A percentile compares a stretch with the other conserved stretches of the same genome.
Evolutionary conservation across 257 asterid species (phyloP).

Genomic region (Solanum sitiens): DNA sequence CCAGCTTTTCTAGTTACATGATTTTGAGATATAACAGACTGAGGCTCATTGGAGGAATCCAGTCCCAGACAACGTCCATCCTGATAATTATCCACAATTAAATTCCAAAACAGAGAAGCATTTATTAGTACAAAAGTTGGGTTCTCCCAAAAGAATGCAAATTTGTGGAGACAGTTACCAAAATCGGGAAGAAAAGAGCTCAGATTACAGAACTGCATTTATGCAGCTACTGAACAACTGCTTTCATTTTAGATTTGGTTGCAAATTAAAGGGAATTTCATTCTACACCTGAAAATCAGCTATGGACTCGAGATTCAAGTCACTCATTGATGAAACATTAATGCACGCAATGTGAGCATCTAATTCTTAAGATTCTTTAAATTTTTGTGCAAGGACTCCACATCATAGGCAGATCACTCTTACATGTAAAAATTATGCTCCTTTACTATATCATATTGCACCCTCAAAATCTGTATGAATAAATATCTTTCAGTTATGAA

Average conservation of each 20-base stretch:
- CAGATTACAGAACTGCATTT: neutral
- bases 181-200: neutral
- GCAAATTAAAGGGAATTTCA: neutral
- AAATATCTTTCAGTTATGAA: neutral
- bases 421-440: neutral
- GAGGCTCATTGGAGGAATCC: slow-evolving; percentile 53
- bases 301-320: neutral
- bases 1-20: slow-evolving; percentile 82
- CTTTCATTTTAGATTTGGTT: neutral
- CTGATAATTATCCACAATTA: slow-evolving; percentile 32
- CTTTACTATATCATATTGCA: neutral
- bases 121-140: neutral
- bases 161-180: neutral
- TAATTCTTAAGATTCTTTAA: neutral
- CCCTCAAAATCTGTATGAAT: neutral
- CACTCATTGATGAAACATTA: neutral
- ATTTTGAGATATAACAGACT: slow-evolving; percentile 56
- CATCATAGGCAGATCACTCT: neutral
- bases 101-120: neutral
- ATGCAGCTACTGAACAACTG: neutral
- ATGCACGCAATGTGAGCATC: neutral
- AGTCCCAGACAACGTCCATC: slow-evolving; percentile 45
- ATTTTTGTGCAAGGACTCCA: neutral
- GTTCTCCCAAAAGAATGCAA: neutral
- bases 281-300: neutral